These are phyloP conservation scores for Tricholoma saponaceum DNA, from an alignment of 768 basidiomycete genomes.

Conservation along the genomic window DNA sequence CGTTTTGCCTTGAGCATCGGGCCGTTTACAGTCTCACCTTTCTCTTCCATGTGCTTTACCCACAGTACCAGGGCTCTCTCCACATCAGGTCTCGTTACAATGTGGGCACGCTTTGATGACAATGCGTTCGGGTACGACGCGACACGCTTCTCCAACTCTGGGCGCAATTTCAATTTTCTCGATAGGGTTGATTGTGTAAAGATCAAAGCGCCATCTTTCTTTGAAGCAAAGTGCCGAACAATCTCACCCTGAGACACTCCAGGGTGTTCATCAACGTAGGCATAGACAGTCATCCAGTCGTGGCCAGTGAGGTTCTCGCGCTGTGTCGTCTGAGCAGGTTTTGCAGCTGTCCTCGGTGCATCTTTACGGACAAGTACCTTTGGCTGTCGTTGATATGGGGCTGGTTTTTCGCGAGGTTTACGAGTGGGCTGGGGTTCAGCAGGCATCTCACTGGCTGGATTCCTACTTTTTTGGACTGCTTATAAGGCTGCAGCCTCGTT, in stretches of 20 bases:
- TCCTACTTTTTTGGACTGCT: neutral
- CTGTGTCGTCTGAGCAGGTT: neutral
- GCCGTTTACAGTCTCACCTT: conserved; percentile 19
- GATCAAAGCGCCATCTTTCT: conserved; percentile 13
- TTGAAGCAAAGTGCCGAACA: conserved; percentile 14
- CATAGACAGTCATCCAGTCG: conserved; percentile 2
- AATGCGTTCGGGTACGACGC: conserved; percentile 19
- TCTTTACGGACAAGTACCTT: neutral
- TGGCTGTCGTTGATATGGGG: neutral
- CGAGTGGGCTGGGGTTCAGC: neutral
- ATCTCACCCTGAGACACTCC: conserved; percentile 15
- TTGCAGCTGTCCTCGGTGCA: neutral
- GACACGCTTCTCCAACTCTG: conserved; percentile 7
- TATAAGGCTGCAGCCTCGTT: neutral
- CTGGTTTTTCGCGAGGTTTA: neutral
- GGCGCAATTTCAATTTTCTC: conserved; percentile 9
- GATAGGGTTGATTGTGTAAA: conserved; percentile 25
- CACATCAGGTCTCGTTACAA: conserved; percentile 31
- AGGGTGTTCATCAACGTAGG: neutral
- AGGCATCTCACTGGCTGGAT: neutral
- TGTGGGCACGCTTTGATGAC: conserved; percentile 21
- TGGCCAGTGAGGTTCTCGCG: neutral
- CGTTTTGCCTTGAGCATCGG: conserved; percentile 23
- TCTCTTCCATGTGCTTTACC: conserved; percentile 25
- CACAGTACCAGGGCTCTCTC: conserved; percentile 28